Evolutionary conservation across 768 basidiomycete species (phyloP).

Genomic region (Rhizopogon rudus): DNA sequence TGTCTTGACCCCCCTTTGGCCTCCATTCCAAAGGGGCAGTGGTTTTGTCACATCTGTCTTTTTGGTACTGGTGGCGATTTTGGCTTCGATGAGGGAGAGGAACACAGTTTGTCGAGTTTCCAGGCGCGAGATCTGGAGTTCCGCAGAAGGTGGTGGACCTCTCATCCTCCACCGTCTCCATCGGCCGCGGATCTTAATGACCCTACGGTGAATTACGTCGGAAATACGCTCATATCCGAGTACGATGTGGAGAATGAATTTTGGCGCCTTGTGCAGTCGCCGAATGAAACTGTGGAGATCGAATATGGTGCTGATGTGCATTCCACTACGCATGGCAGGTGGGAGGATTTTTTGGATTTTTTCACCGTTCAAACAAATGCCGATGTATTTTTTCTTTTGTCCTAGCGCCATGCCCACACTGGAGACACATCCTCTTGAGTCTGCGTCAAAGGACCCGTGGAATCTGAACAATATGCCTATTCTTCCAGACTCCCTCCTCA

Average conservation of each 20-base stretch:
- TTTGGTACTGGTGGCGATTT: conserved; percentile 92
- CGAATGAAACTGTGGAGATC: conserved; percentile 89
- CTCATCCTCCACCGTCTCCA: conserved; percentile 53
- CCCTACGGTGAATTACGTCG: conserved; percentile 50
- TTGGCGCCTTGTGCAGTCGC: conserved; percentile 92
- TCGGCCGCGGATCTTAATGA: conserved; percentile 36
- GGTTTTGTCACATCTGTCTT: conserved; percentile 93
- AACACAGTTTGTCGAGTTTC: conserved; percentile 88
- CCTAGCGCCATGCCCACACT: conserved; percentile 90
- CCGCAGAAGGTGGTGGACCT: conserved; percentile 81
- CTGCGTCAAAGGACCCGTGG: conserved; percentile 91
- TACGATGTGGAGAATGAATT: conserved; percentile 93
- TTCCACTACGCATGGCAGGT: conserved; percentile 97
- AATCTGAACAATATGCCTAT: conserved; percentile 98
- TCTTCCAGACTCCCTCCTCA: conserved; percentile 84
- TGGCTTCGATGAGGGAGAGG: conserved; percentile 97
- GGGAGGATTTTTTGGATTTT: conserved; percentile 21
- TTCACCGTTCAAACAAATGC: conserved; percentile 18
- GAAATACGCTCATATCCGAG: conserved; percentile 71
- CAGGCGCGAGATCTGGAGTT: conserved; percentile 90
- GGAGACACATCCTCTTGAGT: conserved; percentile 86
- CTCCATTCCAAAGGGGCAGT: conserved; percentile 86
- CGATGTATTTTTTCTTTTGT: conserved; percentile 4
- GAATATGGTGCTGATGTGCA: conserved; percentile 99
- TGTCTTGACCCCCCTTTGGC: conserved; percentile 90